Conservation (phyloP, 2,329 filamentous ascomycete species). For the Magnaporthiopsis poae region DNA sequence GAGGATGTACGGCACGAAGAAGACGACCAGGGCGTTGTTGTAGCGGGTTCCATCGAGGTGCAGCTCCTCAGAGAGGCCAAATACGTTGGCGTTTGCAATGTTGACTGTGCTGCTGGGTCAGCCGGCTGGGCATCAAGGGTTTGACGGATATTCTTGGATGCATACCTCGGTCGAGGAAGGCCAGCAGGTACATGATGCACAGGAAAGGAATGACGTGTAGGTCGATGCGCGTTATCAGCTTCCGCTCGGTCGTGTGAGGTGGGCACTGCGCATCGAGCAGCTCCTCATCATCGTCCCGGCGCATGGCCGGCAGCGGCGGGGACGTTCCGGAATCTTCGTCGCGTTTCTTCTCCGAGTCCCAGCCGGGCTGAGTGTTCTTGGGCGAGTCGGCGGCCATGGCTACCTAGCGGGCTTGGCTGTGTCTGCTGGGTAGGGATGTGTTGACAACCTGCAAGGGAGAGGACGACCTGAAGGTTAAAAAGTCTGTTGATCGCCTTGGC, state of each 20-base stretch:
- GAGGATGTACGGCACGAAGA: slow-evolving; percentile 69
- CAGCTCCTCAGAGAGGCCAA: slow-evolving; percentile 53
- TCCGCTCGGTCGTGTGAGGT: slow-evolving; percentile 50
- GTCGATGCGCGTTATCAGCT: slow-evolving; percentile 61
- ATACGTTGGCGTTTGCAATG: slow-evolving; percentile 66
- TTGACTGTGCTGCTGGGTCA: slow-evolving; percentile 41
- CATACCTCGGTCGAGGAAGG: slow-evolving; percentile 51
- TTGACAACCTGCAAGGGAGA: too few species aligned
- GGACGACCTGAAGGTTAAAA: too few species aligned
- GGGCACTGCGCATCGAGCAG: slow-evolving; percentile 31
- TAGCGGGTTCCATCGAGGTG: slow-evolving; percentile 50
- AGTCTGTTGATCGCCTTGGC: not conserved
- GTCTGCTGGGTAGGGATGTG: not conserved
- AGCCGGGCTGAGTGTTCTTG: not conserved
- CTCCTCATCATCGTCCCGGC: slow-evolving; percentile 21
- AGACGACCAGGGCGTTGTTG: slow-evolving; percentile 61
- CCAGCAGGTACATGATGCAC: slow-evolving; percentile 60
- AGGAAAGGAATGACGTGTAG: slow-evolving; percentile 62
- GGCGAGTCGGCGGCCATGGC: not conserved
- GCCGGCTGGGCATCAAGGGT: too few species aligned
- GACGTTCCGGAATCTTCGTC: not conserved
- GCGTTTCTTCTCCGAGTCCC: not conserved
- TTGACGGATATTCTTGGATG: too few species aligned
- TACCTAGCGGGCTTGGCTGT: not conserved
- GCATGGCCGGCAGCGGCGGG: slow-evolving; percentile 10